Percentiles rank a stretch among this genome's conserved stretches.
Conservation (phyloP, 2,329 filamentous ascomycete genomes). For the Neopestalotiopsis clavispora region DNA sequence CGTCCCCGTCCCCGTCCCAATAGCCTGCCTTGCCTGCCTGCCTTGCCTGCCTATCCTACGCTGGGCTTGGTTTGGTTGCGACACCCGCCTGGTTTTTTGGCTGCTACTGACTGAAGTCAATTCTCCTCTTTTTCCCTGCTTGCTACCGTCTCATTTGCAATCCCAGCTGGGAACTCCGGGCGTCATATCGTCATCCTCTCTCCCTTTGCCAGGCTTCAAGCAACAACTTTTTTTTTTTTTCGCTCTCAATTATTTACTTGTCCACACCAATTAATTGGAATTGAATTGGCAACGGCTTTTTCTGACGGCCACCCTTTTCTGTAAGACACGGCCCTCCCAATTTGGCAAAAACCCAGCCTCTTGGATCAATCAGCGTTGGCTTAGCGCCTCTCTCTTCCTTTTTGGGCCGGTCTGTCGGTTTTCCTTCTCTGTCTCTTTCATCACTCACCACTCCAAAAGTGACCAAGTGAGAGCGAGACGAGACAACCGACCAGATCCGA, state of each 20-base stretch:
- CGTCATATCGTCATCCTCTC: conserved; percentile 1
- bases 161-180: neutral
- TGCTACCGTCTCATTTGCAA: conserved; percentile 4
- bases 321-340: conserved; percentile 10
- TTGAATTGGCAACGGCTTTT: neutral
- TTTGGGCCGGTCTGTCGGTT: conserved; percentile 13
- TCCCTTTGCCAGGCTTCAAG: neutral
- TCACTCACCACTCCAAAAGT: neutral
- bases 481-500: conserved; percentile 17
- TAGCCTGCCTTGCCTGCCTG: too few species aligned
- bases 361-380: conserved; percentile 17
- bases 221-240: neutral
- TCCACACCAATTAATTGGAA: conserved; percentile 1
- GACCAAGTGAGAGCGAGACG: conserved; percentile 9
- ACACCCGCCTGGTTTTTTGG: neutral
- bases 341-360: neutral
- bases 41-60: neutral
- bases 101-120: neutral
- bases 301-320: neutral
- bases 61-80: neutral
- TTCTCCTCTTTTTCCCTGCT: conserved; percentile 13
- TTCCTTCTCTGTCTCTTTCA: conserved; percentile 11
- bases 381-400: conserved; percentile 5
- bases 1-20: too few species aligned
- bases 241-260: neutral